A percentile compares a stretch with the other conserved stretches of the same genome.
These are phyloP conservation scores for Brassica hybrid DNA, from an alignment of 441 rosid genomes.

Conservation along the genomic window DNA sequence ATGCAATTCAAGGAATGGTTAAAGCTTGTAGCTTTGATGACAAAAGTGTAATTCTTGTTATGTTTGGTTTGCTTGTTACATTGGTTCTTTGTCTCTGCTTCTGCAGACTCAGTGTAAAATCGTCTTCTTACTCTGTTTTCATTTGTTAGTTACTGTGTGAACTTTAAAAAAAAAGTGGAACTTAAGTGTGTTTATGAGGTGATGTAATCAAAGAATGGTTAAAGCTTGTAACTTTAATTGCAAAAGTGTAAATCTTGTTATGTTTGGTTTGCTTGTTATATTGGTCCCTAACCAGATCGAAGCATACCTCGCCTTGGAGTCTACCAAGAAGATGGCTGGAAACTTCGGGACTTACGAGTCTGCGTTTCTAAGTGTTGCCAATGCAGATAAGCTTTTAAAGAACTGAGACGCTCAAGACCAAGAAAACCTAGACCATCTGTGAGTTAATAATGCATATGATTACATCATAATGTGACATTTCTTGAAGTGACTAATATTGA, in stretches of 20 bases:
- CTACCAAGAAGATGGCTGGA: slow-evolving; percentile 70
- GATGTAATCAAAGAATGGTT: neutral
- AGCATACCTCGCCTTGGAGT: slow-evolving; percentile 83
- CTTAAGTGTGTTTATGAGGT: neutral
- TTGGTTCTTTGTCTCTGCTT: slow-evolving; percentile 58
- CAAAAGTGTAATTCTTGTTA: no score
- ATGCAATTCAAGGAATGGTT: no score
- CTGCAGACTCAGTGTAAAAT: slow-evolving; percentile 66
- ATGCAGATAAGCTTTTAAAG: slow-evolving; percentile 54
- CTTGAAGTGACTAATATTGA: slow-evolving; percentile 9
- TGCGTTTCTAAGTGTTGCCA: slow-evolving; percentile 84
- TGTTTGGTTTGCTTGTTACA: no score
- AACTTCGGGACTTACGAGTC: slow-evolving; percentile 86
- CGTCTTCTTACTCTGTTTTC: slow-evolving; percentile 1
- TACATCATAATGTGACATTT: neutral
- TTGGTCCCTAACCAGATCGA: slow-evolving; percentile 65
- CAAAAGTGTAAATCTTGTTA: slow-evolving; percentile 1
- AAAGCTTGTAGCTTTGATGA: no score
- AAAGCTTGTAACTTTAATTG: neutral
- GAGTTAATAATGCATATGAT: slow-evolving; percentile 29
- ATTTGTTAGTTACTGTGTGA: neutral
- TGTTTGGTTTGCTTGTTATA: neutral
- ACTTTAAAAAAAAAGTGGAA: neutral
- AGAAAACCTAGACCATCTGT: slow-evolving; percentile 71
- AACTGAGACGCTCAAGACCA: slow-evolving; percentile 79